Evolutionary conservation across 208 protist genomes (phyloP).

Genomic region (Wallacemonas collosoma): DNA sequence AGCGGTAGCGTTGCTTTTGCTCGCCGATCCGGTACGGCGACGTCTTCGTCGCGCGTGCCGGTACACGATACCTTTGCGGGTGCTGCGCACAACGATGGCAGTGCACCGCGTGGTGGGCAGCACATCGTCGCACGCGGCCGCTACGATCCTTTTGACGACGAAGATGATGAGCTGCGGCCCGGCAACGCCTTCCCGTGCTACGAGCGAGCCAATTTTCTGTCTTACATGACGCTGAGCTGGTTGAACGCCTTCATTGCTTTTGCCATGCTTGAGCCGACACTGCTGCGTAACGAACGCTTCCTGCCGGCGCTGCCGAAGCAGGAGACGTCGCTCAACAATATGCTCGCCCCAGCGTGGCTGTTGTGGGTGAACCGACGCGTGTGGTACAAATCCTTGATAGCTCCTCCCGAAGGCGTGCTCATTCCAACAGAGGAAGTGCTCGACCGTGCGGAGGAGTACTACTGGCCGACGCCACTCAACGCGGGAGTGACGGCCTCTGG

Average conservation of each 20-base stretch:
- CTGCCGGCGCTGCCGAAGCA: slow-evolving; percentile 58
- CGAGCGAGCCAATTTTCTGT: slow-evolving; percentile 40
- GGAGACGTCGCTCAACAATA: slow-evolving; percentile 51
- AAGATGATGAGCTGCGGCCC: slow-evolving; percentile 62
- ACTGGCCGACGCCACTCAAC: slow-evolving; percentile 16
- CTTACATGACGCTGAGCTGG: slow-evolving; percentile 59
- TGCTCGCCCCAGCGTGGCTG: slow-evolving; percentile 47
- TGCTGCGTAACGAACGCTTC: slow-evolving; percentile 63
- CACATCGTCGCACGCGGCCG: slow-evolving; percentile 33
- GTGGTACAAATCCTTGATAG: slow-evolving; percentile 42
- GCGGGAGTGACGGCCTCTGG: slow-evolving; percentile 5
- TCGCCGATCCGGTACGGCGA: too few species aligned
- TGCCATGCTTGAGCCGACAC: slow-evolving; percentile 50
- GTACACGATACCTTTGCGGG: slow-evolving; percentile 9
- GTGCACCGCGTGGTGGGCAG: slow-evolving; percentile 1
- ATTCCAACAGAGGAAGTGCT: slow-evolving; percentile 53
- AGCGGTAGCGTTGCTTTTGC: neutral
- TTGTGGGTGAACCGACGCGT: slow-evolving; percentile 55
- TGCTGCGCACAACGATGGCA: neutral
- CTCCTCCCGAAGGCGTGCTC: slow-evolving; percentile 39
- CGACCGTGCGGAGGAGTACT: slow-evolving; percentile 38
- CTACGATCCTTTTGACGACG: slow-evolving; percentile 50
- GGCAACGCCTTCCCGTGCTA: slow-evolving; percentile 66
- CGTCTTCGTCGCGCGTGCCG: neutral
- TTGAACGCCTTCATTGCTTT: slow-evolving; percentile 64